Evolutionary conservation across 148 eudicot genomes (phyloP), one percentile per base, ranked within the genome.

Genomic region (Vaccinium corymbosum): DNA sequence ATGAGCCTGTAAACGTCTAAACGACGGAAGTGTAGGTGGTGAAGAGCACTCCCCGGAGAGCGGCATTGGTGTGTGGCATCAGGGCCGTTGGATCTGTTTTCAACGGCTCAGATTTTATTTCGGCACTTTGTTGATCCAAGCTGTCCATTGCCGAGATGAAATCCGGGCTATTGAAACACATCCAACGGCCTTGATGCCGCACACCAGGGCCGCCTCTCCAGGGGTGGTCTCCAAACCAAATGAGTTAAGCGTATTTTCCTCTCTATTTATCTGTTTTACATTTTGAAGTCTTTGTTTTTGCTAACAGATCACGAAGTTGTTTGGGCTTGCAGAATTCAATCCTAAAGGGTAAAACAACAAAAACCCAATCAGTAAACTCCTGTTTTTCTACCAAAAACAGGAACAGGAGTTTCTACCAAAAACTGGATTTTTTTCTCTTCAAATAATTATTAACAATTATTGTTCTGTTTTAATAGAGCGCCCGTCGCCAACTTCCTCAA

Each of bases 301-400:
- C 77, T 14, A 9, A 64, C 90, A 91, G 95, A 79, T 91, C 61
- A 86, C 91, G 1, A 22, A 85, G 5, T 27, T 86, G 6, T 79
- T 89, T 15, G 93, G 93, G 25, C 81, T 92, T n/a, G 90, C 94
- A n/a, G 94, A 93, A 78, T 92, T 93, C 84, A 86, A 92, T 86
- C 94, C 93, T 1, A 88, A 78, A 83, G 90, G 89, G 96, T 93
- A 89, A 89, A 83, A 51, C 7, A 56, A 78, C 46, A 3, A 70
- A 61, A 74, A 19, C 32, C 50, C 59, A 53, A 19, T 73, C 49
- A 16, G 49, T 2, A 2, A 7, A 7, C 77, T 42, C 78, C 9
- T 46, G 48, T 17, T 75, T 10, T 22, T 50, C 25, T 76, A 0
- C 17, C 17, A 73, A 74, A 29, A 57, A 0, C 5, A n/a, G n/a